These are phyloP conservation scores for Angophora floribunda DNA, from an alignment of 345 rosid genomes.

Conservation along the genomic window DNA sequence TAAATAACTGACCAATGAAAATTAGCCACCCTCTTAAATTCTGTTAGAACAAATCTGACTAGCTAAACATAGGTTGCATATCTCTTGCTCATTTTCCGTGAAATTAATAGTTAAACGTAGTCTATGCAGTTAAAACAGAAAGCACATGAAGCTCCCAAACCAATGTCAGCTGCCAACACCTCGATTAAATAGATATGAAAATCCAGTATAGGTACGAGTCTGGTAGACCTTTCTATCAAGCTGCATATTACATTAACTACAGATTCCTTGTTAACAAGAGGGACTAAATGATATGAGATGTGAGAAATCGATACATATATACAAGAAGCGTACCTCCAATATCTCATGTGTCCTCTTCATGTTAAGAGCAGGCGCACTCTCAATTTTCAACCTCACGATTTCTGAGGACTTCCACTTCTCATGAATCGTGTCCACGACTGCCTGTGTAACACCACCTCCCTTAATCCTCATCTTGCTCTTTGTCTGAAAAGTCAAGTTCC, in stretches of 20 bases:
- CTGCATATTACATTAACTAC: neutral
- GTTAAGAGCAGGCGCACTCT: slow-evolving; percentile 81
- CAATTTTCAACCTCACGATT: slow-evolving; percentile 78
- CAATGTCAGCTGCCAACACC: neutral
- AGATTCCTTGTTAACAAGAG: neutral
- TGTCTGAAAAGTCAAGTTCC: slow-evolving; percentile 53
- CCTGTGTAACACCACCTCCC: slow-evolving; percentile 68
- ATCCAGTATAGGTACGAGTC: neutral
- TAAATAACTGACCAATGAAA: neutral
- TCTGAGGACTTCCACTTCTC: slow-evolving; percentile 75
- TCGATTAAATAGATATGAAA: neutral
- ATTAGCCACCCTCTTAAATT: neutral
- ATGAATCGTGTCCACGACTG: slow-evolving; percentile 58
- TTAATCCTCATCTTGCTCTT: slow-evolving; percentile 52
- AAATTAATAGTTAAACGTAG: neutral
- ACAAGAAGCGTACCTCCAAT: slow-evolving; percentile 59
- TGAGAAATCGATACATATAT: neutral
- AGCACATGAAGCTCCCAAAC: neutral
- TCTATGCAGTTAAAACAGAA: neutral
- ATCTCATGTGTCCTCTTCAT: slow-evolving; percentile 91
- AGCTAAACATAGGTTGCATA: neutral
- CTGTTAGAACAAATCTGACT: neutral
- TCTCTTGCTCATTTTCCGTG: neutral
- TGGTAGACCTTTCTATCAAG: neutral
- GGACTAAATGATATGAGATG: neutral